Evolutionary conservation across 352 stramenopile species (phyloP), one percentile per base, ranked within the genome.

Genomic region (Phytophthora litchii): DNA sequence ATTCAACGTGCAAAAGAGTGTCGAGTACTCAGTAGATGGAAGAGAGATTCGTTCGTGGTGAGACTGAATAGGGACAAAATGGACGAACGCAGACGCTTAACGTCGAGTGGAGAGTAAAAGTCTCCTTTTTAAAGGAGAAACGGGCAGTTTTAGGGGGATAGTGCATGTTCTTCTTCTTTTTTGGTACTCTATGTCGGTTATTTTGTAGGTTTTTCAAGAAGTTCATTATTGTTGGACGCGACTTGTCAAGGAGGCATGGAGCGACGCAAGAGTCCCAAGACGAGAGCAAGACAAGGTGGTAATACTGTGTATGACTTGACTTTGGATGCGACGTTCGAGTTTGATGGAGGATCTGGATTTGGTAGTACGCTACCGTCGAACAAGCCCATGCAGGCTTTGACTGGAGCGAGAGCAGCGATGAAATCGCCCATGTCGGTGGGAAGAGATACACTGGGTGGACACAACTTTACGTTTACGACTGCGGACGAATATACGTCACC

Each of bases 51-150:
- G 20, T 95, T 95, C 50, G 83, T 95, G 14, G 80, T 80, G 49
- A 72, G 84, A 35, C 60, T 92, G 13, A 95, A 95, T 46, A 70
- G 86, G 7, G 80, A 88, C 42, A 95, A 95, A 67, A 55, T 82
- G 52, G 74, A 89, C 20, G 64, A 78, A 58, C 85, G 81, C 23
- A 52, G 67, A 36, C 60, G 70, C n/a, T 48, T 71, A 14, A 64
- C 46, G 0, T 64, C 64, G 13, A 48, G 35, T 27, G 43, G 50
- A 3, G 63, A 76, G 40, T 76, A 70, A 63, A 1, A 19, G 27
- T 12, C n/a, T 9, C 3, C 20, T 19, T 11, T 42, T 25, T n/a
- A n/a, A n/a, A n/a, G n/a, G n/a, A n/a, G n/a, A n/a, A n/a, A n/a
- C n/a, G n/a, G n/a, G n/a, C n/a, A n/a, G n/a, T n/a, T n/a, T n/a